Evolutionary conservation across 2,329 filamentous ascomycete genomes (phyloP), one percentile per base, ranked within the genome.

Genomic region (Cercospora beticola): DNA sequence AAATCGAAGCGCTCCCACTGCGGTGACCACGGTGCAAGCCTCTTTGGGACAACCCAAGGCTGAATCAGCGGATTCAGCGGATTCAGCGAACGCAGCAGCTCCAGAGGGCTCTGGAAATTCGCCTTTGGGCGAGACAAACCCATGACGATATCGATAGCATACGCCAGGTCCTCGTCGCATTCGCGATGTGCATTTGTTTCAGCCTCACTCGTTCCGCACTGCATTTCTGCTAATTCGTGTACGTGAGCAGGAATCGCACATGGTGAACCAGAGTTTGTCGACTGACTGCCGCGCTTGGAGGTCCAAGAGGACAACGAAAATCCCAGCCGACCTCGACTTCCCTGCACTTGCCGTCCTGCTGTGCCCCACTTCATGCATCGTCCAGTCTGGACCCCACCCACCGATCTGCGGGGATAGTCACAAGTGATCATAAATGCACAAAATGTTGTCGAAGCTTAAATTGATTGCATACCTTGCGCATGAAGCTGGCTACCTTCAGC

Each of bases 1-100:
- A 33, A 69, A 64, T 61, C 69, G 72, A 21, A 66, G 60, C 26
- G 43, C 67, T 6, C 61, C 63, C 18, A 31, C 70, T 8, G 10
- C 69, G n/a, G 71, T 72, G 46, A 74, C 71, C n/a, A 69, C 66
- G 6, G 71, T 72, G 9, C 69, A 72, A 36, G 71, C 68, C 16
- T 68, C 64, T n/a, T 64, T 72, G 18, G 70, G 52, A 52, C 62
- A 65, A 26, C 26, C 26, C 14, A 58, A 58, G 8, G 54, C 54
- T 12, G 54, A 58, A n/a, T 31, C 54, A 30, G 54, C 54, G 12
- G 54, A 58, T n/a, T 31, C 54, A 30, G 54, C 54, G 12, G 54
- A 58, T n/a, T 31, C 28, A 58, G 54, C 16, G 23, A 26, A 59
- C 5, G 5, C 43, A 54, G 31, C 62, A 31, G 49, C 62, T 30